A percentile compares a stretch with the other conserved stretches of the same genome.
These are phyloP conservation scores for Yamadazyma oceani DNA, from an alignment of 1,139 yeast species.

Conservation along the genomic window DNA sequence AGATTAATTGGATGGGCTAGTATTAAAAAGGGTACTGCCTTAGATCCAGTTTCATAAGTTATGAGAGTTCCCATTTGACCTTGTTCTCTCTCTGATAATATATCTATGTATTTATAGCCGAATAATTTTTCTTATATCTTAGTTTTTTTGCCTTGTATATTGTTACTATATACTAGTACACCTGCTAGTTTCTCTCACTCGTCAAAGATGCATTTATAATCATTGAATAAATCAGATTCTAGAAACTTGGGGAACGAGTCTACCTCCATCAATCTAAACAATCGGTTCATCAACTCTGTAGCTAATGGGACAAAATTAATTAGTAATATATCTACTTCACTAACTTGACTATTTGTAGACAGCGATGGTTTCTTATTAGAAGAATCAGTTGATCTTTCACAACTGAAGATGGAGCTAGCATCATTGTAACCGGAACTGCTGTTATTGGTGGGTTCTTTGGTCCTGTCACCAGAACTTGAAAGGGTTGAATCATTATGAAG, in stretches of 20 bases:
- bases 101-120: slow-evolving; percentile 23
- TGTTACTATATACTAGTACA: background rate
- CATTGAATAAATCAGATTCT: slow-evolving; percentile 24
- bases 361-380: slow-evolving; percentile 5
- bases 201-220: slow-evolving; percentile 10
- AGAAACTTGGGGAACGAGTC: slow-evolving; percentile 77
- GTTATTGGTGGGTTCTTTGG: too few species aligned
- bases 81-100: too few species aligned
- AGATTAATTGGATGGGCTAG: slow-evolving; percentile 99
- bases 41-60: slow-evolving; percentile 59
- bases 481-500: too few species aligned
- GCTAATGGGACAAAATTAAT: slow-evolving; percentile 48
- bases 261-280: slow-evolving; percentile 62
- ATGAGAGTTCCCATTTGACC: too few species aligned
- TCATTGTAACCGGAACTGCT: too few species aligned
- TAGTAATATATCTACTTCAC: slow-evolving; percentile 60
- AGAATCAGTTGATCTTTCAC: background rate
- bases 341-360: slow-evolving; percentile 42
- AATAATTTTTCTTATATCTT: slow-evolving; percentile 3
- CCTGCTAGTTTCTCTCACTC: background rate
- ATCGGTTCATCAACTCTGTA: slow-evolving; percentile 22
- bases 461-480: too few species aligned
- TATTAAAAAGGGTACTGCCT: slow-evolving; percentile 89
- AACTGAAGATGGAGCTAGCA: too few species aligned
- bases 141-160: too few species aligned